Percentiles rank a stretch among this genome's conserved stretches.
These are phyloP conservation scores for Piper longum DNA, from an alignment of 164 flowering plant species.

Conservation along the genomic window DNA sequence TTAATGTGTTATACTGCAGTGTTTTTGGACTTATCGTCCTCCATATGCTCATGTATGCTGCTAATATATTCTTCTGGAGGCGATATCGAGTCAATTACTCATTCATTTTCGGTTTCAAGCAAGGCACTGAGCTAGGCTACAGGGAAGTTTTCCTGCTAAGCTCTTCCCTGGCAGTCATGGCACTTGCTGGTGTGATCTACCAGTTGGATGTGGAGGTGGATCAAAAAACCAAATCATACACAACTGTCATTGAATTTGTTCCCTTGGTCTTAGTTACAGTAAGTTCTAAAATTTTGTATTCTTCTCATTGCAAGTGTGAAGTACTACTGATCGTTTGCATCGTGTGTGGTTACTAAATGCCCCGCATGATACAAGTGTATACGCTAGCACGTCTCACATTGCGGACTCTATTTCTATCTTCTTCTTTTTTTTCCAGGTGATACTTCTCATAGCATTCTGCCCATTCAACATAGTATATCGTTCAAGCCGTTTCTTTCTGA, in stretches of 20 bases:
- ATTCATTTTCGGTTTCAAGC: constrained; percentile 65
- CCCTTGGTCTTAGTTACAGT: constrained; percentile 28
- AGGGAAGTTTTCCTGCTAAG: constrained; percentile 38
- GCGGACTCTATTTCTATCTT: too few species aligned
- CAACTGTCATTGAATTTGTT: constrained; percentile 30
- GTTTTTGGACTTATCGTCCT: constrained; percentile 46
- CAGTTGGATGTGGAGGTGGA: constrained; percentile 52
- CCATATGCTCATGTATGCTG: constrained; percentile 51
- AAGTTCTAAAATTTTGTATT: constrained; percentile 1
- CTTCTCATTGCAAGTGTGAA: background rate
- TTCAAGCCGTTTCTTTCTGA: constrained; percentile 54
- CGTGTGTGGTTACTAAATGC: too few species aligned
- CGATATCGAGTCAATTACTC: constrained; percentile 47
- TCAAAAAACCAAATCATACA: constrained; percentile 23
- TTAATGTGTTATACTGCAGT: constrained; percentile 20
- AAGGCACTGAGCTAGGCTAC: constrained; percentile 46
- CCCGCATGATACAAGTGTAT: too few species aligned
- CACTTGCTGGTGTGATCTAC: constrained; percentile 34
- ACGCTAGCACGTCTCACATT: too few species aligned
- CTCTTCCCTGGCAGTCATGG: constrained; percentile 26
- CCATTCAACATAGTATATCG: constrained; percentile 61
- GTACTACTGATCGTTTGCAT: background rate
- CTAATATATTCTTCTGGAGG: constrained; percentile 47
- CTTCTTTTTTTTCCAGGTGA: constrained; percentile 21
- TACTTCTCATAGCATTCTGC: constrained; percentile 23